phyloP scores from a whole-genome alignment of 306 rosid genomes.

The Lupinus albus region DNA sequence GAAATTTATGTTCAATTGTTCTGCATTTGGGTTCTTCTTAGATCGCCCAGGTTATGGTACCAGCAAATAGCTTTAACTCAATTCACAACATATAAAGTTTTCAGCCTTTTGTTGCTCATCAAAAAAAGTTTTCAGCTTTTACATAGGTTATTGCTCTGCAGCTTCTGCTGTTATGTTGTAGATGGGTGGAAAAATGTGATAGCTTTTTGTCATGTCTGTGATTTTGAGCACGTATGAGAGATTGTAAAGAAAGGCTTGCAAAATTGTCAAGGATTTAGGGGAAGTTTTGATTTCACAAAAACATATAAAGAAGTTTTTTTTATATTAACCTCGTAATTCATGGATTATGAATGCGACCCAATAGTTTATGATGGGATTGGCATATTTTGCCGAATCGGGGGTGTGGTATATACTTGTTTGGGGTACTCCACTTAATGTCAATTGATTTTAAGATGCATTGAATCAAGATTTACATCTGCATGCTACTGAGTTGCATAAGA shows the following conservation, averaged over 20 bases:
- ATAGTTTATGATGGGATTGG: background rate
- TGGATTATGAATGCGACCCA: slow-evolving; percentile 9
- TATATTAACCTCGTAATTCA: background rate
- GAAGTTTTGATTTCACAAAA: background rate
- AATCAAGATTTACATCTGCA: slow-evolving; percentile 21
- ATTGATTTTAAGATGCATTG: slow-evolving; percentile 1
- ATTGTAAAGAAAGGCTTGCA: background rate
- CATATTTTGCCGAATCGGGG: background rate
- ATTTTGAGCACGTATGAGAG: background rate
- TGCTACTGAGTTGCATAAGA: background rate
- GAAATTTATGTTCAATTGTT: background rate
- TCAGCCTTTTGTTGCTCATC: background rate
- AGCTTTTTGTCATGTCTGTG: background rate
- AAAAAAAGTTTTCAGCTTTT: background rate
- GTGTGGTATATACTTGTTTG: no score
- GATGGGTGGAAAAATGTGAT: slow-evolving; percentile 17
- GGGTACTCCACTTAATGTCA: no score
- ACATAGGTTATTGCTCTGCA: slow-evolving; percentile 10
- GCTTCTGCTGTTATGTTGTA: slow-evolving; percentile 40
- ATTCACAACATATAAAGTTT: background rate
- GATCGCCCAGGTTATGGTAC: slow-evolving; percentile 22
- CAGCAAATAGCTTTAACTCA: slow-evolving; percentile 6
- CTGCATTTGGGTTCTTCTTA: slow-evolving; percentile 33
- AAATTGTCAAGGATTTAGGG: background rate
- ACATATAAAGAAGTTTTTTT: background rate